A percentile compares a stretch with the other conserved stretches of the same genome.
These are phyloP conservation scores for Pugionium cornutum DNA, from an alignment of 345 rosid genomes.

Conservation along the genomic window DNA sequence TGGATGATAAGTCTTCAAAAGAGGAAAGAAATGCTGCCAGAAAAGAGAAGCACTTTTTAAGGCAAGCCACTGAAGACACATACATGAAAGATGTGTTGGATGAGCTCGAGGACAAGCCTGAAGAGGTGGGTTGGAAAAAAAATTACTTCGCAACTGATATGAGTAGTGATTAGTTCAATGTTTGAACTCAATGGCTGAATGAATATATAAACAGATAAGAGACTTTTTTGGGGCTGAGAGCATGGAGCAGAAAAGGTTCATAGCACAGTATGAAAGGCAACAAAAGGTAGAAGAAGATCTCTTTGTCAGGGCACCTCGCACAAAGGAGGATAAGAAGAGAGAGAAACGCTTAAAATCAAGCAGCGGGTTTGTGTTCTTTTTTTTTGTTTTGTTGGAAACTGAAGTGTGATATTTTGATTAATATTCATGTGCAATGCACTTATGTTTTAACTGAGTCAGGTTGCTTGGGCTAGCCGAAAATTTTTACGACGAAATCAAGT, in stretches of 20 bases:
- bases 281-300: constrained; percentile 74
- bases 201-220: constrained; percentile 50
- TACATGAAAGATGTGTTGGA: constrained; percentile 70
- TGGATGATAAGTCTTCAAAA: constrained; percentile 79
- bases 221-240: constrained; percentile 71
- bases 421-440: constrained; percentile 6
- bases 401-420: constrained; percentile 21
- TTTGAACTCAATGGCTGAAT: constrained; percentile 34
- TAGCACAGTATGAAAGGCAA: constrained; percentile 63
- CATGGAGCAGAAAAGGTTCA: constrained; percentile 59
- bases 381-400: constrained; percentile 5
- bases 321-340: constrained; percentile 68
- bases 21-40: constrained; percentile 70
- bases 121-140: constrained; percentile 58
- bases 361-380: constrained; percentile 59
- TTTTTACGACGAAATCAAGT: constrained; percentile 70
- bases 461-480: constrained; percentile 67
- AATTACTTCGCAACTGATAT: constrained; percentile 9
- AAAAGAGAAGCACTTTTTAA: constrained; percentile 61
- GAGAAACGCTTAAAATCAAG: constrained; percentile 73
- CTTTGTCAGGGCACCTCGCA: constrained; percentile 69
- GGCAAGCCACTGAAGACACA: constrained; percentile 55
- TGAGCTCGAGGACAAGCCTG: constrained; percentile 82
- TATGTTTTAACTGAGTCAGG: constrained; percentile 49
- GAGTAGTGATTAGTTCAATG: not conserved